These are phyloP conservation scores for Suillus paluster DNA, from an alignment of 768 basidiomycete genomes.

Conservation along the genomic window DNA sequence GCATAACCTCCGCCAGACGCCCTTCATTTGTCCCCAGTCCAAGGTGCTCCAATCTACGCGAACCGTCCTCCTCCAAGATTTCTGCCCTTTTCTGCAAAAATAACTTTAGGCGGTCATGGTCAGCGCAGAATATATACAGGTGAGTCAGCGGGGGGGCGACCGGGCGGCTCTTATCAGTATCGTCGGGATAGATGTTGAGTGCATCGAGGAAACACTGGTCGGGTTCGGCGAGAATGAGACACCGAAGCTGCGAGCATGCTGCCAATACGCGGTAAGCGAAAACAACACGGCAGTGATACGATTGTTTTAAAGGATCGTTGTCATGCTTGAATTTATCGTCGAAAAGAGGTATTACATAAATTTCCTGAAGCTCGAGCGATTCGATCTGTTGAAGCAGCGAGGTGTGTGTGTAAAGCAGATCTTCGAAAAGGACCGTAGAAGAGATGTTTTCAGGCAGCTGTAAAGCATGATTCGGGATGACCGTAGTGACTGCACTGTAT, in stretches of 20 bases:
- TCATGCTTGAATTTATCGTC: not conserved
- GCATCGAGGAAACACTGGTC: slow-evolving; percentile 7
- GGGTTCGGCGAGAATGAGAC: slow-evolving; percentile 1
- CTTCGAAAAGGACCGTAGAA: slow-evolving; percentile 9
- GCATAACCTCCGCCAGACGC: not conserved
- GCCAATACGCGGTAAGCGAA: not conserved
- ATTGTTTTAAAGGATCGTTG: not conserved
- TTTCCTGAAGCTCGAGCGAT: slow-evolving; percentile 1
- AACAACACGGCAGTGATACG: not conserved
- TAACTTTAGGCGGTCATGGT: not conserved
- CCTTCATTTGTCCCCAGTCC: not conserved
- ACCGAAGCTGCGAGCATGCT: not conserved
- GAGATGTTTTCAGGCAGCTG: not conserved
- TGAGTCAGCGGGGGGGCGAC: not conserved
- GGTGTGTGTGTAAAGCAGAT: not conserved
- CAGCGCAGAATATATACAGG: not conserved
- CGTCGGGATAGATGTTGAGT: slow-evolving; percentile 5
- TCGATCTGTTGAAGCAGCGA: slow-evolving; percentile 8
- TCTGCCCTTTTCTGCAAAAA: not conserved
- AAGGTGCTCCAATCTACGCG: not conserved
- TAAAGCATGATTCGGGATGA: not conserved
- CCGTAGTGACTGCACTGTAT: not conserved
- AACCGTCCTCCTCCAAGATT: not conserved
- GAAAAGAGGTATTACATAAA: not conserved
- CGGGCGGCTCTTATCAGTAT: not conserved